A percentile compares a stretch with the other conserved stretches of the same genome.
phyloP scores from a whole-genome alignment of 1,139 yeast genomes.

The Suhomyces maxii region DNA sequence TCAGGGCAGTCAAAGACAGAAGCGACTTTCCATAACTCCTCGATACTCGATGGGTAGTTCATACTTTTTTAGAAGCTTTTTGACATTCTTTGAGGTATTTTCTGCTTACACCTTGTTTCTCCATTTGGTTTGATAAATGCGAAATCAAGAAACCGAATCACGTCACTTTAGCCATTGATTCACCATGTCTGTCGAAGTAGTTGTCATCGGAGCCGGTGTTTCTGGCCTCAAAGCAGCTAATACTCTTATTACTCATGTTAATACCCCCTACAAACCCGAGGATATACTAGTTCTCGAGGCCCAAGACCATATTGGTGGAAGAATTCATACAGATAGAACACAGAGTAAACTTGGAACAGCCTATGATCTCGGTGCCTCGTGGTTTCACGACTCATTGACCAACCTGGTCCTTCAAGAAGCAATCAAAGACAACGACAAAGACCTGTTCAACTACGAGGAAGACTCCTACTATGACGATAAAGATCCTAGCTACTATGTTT shows the following conservation, averaged over 20 bases:
- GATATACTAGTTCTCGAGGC: conserved; percentile 49
- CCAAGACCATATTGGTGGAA: conserved; percentile 51
- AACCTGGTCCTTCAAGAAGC: conserved; percentile 51
- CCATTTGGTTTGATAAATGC: not conserved
- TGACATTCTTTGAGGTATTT: too few relatives aligned
- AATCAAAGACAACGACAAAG: conserved; percentile 21
- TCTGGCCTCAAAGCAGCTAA: conserved; percentile 80
- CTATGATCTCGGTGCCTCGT: conserved; percentile 83
- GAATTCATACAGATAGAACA: conserved; percentile 32
- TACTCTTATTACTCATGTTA: conserved; percentile 38
- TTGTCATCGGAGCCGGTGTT: conserved; percentile 78
- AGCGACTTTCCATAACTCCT: too few relatives aligned
- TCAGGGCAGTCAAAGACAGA: too few relatives aligned
- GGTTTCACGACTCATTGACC: conserved; percentile 82
- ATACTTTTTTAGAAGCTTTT: too few relatives aligned
- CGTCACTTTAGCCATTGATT: too few relatives aligned
- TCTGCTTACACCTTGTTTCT: too few relatives aligned
- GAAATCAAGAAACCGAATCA: too few relatives aligned
- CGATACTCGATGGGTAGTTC: too few relatives aligned
- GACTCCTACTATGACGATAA: conserved; percentile 57
- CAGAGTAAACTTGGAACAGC: conserved; percentile 33
- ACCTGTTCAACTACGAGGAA: conserved; percentile 23
- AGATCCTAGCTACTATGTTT: conserved; percentile 42
- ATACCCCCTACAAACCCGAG: conserved; percentile 29
- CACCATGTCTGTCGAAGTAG: conserved; percentile 15